Evolutionary conservation across 164 flowering plant species (phyloP).

Genomic region (Magnolia officinalis): DNA sequence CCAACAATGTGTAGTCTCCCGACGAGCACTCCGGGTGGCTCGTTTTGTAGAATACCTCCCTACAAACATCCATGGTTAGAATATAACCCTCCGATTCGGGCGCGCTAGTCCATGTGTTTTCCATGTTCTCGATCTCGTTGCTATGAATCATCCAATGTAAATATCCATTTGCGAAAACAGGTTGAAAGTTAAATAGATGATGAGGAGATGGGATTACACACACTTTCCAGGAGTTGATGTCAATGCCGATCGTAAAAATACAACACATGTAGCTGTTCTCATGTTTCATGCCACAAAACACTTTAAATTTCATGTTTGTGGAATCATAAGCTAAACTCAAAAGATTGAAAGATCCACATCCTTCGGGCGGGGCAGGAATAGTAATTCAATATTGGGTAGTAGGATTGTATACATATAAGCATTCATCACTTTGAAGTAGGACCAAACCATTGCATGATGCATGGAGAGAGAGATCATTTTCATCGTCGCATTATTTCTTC

Average conservation of each 20-base stretch:
- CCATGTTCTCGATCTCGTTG: background rate
- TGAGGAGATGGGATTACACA: background rate
- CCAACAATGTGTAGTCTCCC: background rate
- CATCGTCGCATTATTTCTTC: background rate
- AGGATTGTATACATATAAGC: background rate
- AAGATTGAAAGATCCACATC: background rate
- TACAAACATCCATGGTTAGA: background rate
- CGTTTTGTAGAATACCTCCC: background rate
- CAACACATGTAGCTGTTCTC: background rate
- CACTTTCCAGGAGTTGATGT: background rate
- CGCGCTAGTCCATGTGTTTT: background rate
- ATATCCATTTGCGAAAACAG: background rate
- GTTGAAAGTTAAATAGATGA: background rate
- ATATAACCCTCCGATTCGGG: background rate
- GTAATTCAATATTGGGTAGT: background rate
- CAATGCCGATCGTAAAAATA: background rate
- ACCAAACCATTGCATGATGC: background rate
- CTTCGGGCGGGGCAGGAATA: background rate
- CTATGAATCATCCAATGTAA: background rate
- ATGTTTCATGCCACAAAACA: background rate
- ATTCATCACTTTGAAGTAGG: background rate
- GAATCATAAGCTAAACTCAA: background rate
- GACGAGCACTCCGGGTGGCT: background rate
- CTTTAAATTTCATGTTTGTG: background rate
- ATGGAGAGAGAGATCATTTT: background rate